phyloP scores from a whole-genome alignment of 1,284 basidiomycete genomes.

The Heterobasidion occidentale region DNA sequence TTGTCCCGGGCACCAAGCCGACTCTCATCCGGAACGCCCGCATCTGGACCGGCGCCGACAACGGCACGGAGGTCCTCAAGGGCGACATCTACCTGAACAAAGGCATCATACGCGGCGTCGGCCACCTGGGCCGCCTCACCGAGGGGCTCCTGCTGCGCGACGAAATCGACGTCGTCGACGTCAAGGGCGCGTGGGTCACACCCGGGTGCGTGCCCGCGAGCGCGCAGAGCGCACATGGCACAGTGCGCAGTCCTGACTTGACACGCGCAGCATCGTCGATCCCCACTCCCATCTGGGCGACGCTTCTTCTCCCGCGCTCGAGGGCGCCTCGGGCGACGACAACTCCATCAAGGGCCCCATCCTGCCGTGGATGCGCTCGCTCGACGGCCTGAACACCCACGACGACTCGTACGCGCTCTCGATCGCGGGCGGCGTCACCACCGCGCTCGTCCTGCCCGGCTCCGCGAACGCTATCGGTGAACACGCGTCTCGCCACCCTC shows the following conservation, averaged over 20 bases:
- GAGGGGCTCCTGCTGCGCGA: conserved; percentile 13
- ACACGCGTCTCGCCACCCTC: neutral
- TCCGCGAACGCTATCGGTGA: conserved; percentile 50
- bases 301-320: conserved; percentile 27
- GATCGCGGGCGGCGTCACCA: conserved; percentile 63
- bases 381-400: conserved; percentile 43
- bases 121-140: conserved; percentile 25
- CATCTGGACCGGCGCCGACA: conserved; percentile 54
- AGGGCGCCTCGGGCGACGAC: conserved; percentile 25
- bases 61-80: conserved; percentile 41
- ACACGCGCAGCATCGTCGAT: conserved; percentile 39
- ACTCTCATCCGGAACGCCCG: conserved; percentile 56
- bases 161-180: conserved; percentile 35
- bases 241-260: conserved; percentile 15
- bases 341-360: conserved; percentile 35
- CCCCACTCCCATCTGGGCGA: conserved; percentile 60
- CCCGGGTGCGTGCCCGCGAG: conserved; percentile 27
- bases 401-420: conserved; percentile 44
- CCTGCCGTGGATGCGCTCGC: conserved; percentile 40
- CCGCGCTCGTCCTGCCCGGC: conserved; percentile 58
- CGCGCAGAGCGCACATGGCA: neutral
- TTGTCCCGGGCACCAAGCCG: conserved; percentile 50
- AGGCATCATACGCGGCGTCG: conserved; percentile 46
- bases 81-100: conserved; percentile 48
- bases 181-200: conserved; percentile 42